Evolutionary conservation across 78 protist species (phyloP).

Genomic region (Guillardia theta): DNA sequence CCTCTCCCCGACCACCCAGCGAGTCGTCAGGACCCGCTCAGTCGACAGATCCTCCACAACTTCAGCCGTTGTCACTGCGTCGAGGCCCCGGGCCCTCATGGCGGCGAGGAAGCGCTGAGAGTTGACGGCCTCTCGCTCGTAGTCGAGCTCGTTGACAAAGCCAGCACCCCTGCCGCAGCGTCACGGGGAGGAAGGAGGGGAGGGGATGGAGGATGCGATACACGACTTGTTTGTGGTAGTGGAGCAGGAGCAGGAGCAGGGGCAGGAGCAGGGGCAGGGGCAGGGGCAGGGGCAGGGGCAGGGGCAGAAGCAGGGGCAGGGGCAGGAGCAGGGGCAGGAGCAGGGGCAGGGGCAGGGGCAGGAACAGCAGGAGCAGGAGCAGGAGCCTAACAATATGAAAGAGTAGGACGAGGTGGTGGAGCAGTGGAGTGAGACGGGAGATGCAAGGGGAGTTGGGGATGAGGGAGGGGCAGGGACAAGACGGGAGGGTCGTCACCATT

Average conservation of each 20-base stretch:
- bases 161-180: slow-evolving; percentile 51
- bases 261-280: no score
- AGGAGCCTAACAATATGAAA: no score
- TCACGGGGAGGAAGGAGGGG: no score
- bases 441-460: not conserved
- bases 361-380: not conserved
- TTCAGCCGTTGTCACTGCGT: not conserved
- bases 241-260: no score
- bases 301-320: not conserved
- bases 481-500: no score
- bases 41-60: not conserved
- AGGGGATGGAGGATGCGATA: no score
- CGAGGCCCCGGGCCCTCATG: not conserved
- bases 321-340: not conserved
- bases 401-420: no score
- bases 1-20: not conserved
- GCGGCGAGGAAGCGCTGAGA: not conserved
- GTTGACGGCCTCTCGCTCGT: slow-evolving; percentile 34
- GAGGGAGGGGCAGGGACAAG: not conserved
- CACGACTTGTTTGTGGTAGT: no score
- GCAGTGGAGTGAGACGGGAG: not conserved
- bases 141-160: slow-evolving; percentile 43
- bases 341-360: not conserved
- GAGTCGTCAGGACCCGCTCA: not conserved
- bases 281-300: no score